A percentile compares a stretch with the other conserved stretches of the same genome.
Evolutionary conservation across 2,329 filamentous ascomycete species (phyloP).

Genomic region (Penicillium corylophilum): DNA sequence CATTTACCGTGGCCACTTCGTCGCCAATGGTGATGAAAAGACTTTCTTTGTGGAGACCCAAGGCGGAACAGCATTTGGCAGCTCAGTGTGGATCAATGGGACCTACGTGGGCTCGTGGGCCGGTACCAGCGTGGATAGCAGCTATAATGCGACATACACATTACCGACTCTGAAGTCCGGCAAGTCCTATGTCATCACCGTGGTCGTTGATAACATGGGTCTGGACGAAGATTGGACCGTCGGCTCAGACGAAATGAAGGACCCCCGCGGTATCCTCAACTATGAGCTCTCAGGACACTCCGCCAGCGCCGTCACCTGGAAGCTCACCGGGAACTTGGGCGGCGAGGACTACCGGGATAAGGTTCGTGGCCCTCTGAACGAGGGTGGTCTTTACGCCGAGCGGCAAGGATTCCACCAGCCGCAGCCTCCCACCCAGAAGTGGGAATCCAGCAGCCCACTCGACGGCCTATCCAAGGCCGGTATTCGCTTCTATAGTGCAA

Average conservation of each 20-base stretch:
- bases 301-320: slow-evolving; percentile 48
- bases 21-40: slow-evolving; percentile 59
- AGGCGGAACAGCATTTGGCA: slow-evolving; percentile 67
- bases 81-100: slow-evolving; percentile 64
- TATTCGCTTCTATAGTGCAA: slow-evolving; percentile 54
- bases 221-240: slow-evolving; percentile 65
- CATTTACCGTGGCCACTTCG: slow-evolving; percentile 69
- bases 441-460: slow-evolving; percentile 36
- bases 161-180: slow-evolving; percentile 55
- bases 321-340: slow-evolving; percentile 59
- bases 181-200: slow-evolving; percentile 61
- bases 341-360: slow-evolving; percentile 56
- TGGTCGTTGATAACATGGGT: slow-evolving; percentile 72
- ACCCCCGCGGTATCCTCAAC: slow-evolving; percentile 56
- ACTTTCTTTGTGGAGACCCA: slow-evolving; percentile 59
- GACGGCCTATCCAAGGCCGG: slow-evolving; percentile 48
- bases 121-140: slow-evolving; percentile 53
- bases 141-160: slow-evolving; percentile 57
- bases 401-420: slow-evolving; percentile 58
- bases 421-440: slow-evolving; percentile 38
- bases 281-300: slow-evolving; percentile 43
- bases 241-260: slow-evolving; percentile 59
- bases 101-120: slow-evolving; percentile 64
- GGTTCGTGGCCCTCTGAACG: slow-evolving; percentile 56
- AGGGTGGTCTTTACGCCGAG: slow-evolving; percentile 57